Conservation (phyloP, 352 stramenopile species). For the Phytophthora hybrid region DNA sequence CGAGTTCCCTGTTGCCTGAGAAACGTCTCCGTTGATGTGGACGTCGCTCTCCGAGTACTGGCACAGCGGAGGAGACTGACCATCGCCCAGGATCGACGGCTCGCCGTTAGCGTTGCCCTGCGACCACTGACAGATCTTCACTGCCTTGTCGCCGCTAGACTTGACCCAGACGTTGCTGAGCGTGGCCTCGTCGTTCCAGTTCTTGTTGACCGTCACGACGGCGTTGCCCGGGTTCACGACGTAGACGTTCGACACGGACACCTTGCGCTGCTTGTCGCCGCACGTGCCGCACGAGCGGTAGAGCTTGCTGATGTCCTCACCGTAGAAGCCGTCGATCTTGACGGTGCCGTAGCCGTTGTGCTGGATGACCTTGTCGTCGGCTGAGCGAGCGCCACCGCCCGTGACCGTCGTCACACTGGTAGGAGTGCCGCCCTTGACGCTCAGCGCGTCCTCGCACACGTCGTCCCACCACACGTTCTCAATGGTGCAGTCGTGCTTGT, state of each 20-base stretch:
- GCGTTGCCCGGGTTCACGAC: constrained; percentile 20
- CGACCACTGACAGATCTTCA: constrained; percentile 29
- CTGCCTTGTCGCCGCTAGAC: constrained; percentile 5
- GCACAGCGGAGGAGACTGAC: not conserved
- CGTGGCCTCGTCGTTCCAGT: constrained; percentile 26
- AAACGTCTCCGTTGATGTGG: constrained; percentile 11
- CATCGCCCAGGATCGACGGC: constrained; percentile 7
- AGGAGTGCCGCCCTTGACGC: too few relatives aligned
- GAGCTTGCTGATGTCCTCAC: not conserved
- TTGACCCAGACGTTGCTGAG: constrained; percentile 42
- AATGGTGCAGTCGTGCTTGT: too few relatives aligned
- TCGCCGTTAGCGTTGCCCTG: constrained; percentile 33
- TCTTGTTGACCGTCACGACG: constrained; percentile 32
- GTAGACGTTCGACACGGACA: constrained; percentile 32
- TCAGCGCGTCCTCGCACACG: too few relatives aligned
- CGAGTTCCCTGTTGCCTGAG: constrained; percentile 6
- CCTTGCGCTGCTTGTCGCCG: constrained; percentile 16
- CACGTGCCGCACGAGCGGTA: constrained; percentile 10
- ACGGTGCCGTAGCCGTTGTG: constrained; percentile 32
- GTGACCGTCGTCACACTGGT: constrained; percentile 34
- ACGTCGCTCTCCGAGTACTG: constrained; percentile 5
- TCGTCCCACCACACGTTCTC: too few relatives aligned
- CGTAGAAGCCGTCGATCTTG: constrained; percentile 22
- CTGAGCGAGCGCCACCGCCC: constrained; percentile 37
- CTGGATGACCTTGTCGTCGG: constrained; percentile 56